Base-by-base conservation (phyloP, 148 eudicot genomes). In the Camellia japonica region DNA sequence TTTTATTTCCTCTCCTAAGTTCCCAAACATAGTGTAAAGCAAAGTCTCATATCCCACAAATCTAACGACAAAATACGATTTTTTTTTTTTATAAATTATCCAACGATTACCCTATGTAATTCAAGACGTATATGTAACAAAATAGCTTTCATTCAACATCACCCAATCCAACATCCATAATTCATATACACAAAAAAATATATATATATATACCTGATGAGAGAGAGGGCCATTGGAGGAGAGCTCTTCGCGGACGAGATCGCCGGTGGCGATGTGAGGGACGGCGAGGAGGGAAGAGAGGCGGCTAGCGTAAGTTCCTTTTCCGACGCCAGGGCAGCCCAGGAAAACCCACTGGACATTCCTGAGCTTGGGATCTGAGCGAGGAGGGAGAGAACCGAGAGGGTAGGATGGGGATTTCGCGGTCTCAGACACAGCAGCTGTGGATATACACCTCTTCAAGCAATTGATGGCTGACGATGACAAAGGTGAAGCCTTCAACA, bases 221-320 rank as follows among this genome's bases (percentile, higher is more conserved):
- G 99, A 90, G 12, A 96, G 87, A 5, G 97, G 89, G 0, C 97
- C 90, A 60, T 84, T 72, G 7, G 97, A 87, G n/a, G 89, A 73
- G 38, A 96, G 91, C 84, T 93, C 98, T 1, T 96, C 86, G 4
- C 99, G 93, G 43, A 96, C 97, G 7, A 96, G 99, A 82, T 93
- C 99, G 38, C 99, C 99, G 62, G 99, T 96, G 55, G 99, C 98
- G 78, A 96, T 96, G 77, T 96, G 99, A 74, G 99, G 98, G 59
- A 96, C 99, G 10, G 91, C 95, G 42, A 96, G 92, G 44, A 90
- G 93, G 7, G 73, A 75, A 0, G 92, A 93, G 14, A 96, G 92
- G 14, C 98, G 92, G 51, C 97, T 89, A 55, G 98, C 97, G 75
- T 92, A 96, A 15, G 98, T 96, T 1, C 99, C 99, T 9, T 96